These are phyloP conservation scores for Chaetomium fimeti DNA, from an alignment of 495 filamentous ascomycete species.

Conservation along the genomic window DNA sequence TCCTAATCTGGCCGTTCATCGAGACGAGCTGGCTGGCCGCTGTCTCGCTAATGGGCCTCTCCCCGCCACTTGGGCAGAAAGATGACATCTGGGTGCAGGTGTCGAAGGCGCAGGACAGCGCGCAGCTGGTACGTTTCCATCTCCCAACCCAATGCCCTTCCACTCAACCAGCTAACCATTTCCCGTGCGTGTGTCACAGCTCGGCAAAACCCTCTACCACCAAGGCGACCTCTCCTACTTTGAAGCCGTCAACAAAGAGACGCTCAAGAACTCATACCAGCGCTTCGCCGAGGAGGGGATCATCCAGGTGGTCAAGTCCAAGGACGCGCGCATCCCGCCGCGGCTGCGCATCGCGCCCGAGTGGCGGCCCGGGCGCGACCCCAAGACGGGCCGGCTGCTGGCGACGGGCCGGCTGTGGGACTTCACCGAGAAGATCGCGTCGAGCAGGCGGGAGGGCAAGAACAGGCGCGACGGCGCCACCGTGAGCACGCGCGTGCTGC, in stretches of 20 bases:
- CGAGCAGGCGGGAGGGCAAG: constrained; percentile 84
- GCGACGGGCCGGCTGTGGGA: constrained; percentile 78
- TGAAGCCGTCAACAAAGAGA: constrained; percentile 97
- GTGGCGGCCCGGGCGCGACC: constrained; percentile 72
- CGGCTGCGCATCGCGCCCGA: constrained; percentile 67
- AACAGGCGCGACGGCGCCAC: constrained; percentile 89
- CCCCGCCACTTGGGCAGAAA: constrained; percentile 61
- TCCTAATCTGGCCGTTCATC: constrained; percentile 96
- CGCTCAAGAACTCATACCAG: constrained; percentile 85
- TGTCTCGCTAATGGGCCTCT: constrained; percentile 79
- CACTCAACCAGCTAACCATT: constrained; percentile 25
- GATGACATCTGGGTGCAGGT: constrained; percentile 74
- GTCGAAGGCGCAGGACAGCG: constrained; percentile 73
- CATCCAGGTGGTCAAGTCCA: constrained; percentile 65
- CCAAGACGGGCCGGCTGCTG: constrained; percentile 57
- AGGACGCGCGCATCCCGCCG: constrained; percentile 56
- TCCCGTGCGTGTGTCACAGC: constrained; percentile 43
- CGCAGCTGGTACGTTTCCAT: constrained; percentile 65
- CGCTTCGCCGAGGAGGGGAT: constrained; percentile 91
- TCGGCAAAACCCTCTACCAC: constrained; percentile 96
- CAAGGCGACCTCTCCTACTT: constrained; percentile 96
- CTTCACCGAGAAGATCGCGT: constrained; percentile 83
- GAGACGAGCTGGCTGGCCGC: constrained; percentile 89
- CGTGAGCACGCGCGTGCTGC: constrained; percentile 77
- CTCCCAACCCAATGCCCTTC: not conserved